Evolutionary conservation across 23 red algal species (phyloP), one percentile per base, ranked within the genome.

Genomic region (Gracilaria gracilis): DNA sequence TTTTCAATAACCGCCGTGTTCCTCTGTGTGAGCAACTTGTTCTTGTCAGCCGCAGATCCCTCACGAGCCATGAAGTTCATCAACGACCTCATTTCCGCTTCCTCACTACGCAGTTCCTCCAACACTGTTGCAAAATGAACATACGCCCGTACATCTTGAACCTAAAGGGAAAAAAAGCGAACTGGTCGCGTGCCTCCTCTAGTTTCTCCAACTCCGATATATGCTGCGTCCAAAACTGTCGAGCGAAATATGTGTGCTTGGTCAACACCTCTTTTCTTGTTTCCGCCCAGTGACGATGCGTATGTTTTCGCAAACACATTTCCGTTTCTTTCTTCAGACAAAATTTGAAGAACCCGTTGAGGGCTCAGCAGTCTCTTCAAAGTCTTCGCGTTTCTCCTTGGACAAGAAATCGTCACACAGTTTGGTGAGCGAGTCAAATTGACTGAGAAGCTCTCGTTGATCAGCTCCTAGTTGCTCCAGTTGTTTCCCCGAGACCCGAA

Each of bases 301-400:
- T 49, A n/a, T 42, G 72, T 42, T 50, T 46, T 6, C 20, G 72
- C 20, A 77, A 25, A 1, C 72, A 42, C 38, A 77, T 46, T 25
- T 77, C 40, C n/a, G 72, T 77, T 20, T 77, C 72, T 50, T 77
- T 77, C 42, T 77, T 77, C 19, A 77, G 46, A 50, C 72, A 77
- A 11, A 1, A 51, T 77, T 51, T 77, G 72, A 77, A 77, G 8
- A 49, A 28, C 24, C 50, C 72, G 8, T 34, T 11, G 38, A 77
- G 50, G 4, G 39, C 72, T 29, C 50, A 1, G 46, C 42, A 2
- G 72, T 77, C 72, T 77, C 72, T 50, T 77, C 72, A 77, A 77
- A 77, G 20, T 77, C 72, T 6, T 77, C 42, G 25, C 50, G 72
- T 31, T 77, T 77, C 23, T 77, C 46, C 27, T 77, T 77, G 14